These are phyloP conservation scores for Pyrenophora tritici-repentis DNA, from an alignment of 2,329 filamentous ascomycete species.

Conservation along the genomic window DNA sequence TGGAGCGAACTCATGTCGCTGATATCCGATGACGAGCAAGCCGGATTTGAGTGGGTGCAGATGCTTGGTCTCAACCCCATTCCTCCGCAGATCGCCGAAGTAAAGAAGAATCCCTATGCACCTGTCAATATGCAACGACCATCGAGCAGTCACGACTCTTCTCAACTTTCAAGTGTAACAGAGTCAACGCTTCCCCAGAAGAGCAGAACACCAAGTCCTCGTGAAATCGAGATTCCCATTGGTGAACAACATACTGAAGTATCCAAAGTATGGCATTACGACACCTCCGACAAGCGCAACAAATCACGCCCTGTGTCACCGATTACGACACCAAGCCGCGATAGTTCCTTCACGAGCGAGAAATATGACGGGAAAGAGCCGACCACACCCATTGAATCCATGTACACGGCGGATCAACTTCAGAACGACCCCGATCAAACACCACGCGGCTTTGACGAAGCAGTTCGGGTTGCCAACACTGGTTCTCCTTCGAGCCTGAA, in stretches of 20 bases:
- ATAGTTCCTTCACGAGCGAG: slow-evolving; percentile 38
- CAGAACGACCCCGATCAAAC: slow-evolving; percentile 36
- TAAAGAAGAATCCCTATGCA: slow-evolving; percentile 58
- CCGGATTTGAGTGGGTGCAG: slow-evolving; percentile 83
- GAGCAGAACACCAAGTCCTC: slow-evolving; percentile 54
- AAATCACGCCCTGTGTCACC: slow-evolving; percentile 42
- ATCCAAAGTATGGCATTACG: slow-evolving; percentile 53
- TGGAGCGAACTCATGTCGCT: slow-evolving; percentile 89
- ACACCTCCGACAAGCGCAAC: slow-evolving; percentile 37
- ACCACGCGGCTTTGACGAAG: slow-evolving; percentile 46
- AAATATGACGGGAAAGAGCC: slow-evolving; percentile 14
- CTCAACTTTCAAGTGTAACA: slow-evolving; percentile 50
- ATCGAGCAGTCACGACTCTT: slow-evolving; percentile 59
- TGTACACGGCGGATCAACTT: slow-evolving; percentile 17
- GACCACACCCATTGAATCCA: slow-evolving; percentile 23
- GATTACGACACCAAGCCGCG: slow-evolving; percentile 46
- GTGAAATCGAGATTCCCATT: slow-evolving; percentile 65
- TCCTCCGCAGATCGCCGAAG: slow-evolving; percentile 59
- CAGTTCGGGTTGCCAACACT: slow-evolving; percentile 37
- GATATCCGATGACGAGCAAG: slow-evolving; percentile 73
- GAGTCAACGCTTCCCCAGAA: slow-evolving; percentile 43
- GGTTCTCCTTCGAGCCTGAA: slow-evolving; percentile 42
- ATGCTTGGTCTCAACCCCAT: slow-evolving; percentile 74
- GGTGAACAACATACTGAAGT: slow-evolving; percentile 59
- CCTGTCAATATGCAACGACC: slow-evolving; percentile 48